Percentiles rank a stretch among this genome's conserved stretches.
These are phyloP conservation scores for Chlorella sorokiniana DNA, from an alignment of 139 green algal genomes.

Conservation along the genomic window DNA sequence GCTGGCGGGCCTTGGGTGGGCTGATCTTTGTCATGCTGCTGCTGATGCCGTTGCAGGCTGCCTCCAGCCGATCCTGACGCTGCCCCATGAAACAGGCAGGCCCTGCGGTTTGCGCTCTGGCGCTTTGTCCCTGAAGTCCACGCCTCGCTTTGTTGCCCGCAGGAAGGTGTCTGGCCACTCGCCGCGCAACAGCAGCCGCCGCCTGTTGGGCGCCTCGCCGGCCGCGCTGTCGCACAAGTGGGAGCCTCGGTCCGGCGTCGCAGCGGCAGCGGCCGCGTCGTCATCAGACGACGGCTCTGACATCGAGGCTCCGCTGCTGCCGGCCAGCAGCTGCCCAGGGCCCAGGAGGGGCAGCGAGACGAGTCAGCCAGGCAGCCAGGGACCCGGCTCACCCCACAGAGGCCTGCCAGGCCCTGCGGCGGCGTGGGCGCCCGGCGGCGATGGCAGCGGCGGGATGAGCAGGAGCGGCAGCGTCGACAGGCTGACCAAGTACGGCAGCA, in stretches of 20 bases:
- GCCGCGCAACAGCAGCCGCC: conserved; percentile 1
- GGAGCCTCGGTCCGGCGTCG: neutral
- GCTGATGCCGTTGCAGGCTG: too few relatives aligned
- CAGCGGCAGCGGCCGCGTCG: neutral
- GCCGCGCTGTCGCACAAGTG: conserved; percentile 22
- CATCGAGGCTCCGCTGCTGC: conserved; percentile 12
- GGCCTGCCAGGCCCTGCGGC: too few relatives aligned
- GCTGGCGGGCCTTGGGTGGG: neutral
- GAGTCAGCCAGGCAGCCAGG: too few relatives aligned
- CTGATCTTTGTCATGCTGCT: neutral
- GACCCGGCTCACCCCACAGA: too few relatives aligned
- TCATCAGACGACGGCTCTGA: neutral
- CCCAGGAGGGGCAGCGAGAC: too few relatives aligned
- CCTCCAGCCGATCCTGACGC: too few relatives aligned
- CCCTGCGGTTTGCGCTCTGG: too few relatives aligned
- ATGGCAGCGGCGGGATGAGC: neutral
- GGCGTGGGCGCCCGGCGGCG: too few relatives aligned
- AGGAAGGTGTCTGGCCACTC: neutral
- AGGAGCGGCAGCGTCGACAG: neutral
- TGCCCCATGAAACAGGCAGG: too few relatives aligned
- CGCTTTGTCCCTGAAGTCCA: too few relatives aligned
- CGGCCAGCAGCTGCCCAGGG: neutral
- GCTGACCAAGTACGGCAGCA: conserved; percentile 8
- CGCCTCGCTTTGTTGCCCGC: neutral
- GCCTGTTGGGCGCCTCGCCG: conserved; percentile 18